Evolutionary conservation across 2,329 filamentous ascomycete species (phyloP).

Genomic region (Stemphylium beticola): DNA sequence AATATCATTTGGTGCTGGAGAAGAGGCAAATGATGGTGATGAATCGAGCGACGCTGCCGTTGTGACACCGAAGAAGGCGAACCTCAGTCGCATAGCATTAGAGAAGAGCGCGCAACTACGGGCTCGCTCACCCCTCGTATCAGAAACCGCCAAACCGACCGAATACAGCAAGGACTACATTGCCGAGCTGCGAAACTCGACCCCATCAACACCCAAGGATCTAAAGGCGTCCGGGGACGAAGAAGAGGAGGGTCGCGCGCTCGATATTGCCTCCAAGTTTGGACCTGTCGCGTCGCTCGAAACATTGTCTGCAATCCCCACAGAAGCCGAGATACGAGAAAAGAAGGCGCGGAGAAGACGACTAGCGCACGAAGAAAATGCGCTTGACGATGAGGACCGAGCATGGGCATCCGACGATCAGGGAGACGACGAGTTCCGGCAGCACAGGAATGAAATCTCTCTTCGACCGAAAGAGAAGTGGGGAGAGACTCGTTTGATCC

Average conservation of each 20-base stretch:
- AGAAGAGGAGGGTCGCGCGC: conserved; percentile 54
- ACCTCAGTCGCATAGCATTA: conserved; percentile 67
- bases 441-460: conserved; percentile 52
- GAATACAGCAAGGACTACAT: conserved; percentile 89
- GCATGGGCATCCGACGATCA: conserved; percentile 50
- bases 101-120: conserved; percentile 72
- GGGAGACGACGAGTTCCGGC: conserved; percentile 49
- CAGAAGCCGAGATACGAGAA: conserved; percentile 83
- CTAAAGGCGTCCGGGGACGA: conserved; percentile 49
- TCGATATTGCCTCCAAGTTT: conserved; percentile 61
- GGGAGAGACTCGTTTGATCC: conserved; percentile 73
- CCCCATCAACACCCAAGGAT: conserved; percentile 79
- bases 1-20: conserved; percentile 75
- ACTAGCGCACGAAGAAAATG: conserved; percentile 73
- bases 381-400: conserved; percentile 57
- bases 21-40: conserved; percentile 59
- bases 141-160: conserved; percentile 57
- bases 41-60: conserved; percentile 58
- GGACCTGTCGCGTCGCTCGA: conserved; percentile 56
- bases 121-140: conserved; percentile 54
- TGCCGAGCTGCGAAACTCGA: conserved; percentile 83
- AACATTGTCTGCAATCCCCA: conserved; percentile 66
- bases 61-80: conserved; percentile 67
- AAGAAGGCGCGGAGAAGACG: conserved; percentile 90
- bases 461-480: conserved; percentile 66